Evolutionary conservation across 495 filamentous ascomycete species (phyloP).

Genomic region (Penicillium goetzii): DNA sequence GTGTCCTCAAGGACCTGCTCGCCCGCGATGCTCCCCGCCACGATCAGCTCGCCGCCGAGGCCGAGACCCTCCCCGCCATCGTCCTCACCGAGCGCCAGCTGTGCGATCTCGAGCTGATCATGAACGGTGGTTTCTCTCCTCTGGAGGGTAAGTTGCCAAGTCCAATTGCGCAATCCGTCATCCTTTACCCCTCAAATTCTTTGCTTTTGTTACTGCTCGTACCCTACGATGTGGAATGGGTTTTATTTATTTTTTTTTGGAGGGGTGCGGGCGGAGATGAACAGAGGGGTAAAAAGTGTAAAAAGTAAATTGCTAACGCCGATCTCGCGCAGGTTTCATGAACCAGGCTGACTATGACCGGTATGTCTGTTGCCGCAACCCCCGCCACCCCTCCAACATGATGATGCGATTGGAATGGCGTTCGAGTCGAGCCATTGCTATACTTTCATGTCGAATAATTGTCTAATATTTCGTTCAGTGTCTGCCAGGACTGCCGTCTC

Average conservation of each 20-base stretch:
- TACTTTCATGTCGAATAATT: neutral
- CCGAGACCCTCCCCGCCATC: slow-evolving; percentile 84
- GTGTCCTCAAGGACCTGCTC: slow-evolving; percentile 94
- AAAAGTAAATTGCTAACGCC: slow-evolving; percentile 31
- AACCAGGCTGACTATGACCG: slow-evolving; percentile 93
- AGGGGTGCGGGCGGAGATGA: slow-evolving; percentile 16
- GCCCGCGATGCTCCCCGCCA: slow-evolving; percentile 85
- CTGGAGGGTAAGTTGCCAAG: slow-evolving; percentile 75
- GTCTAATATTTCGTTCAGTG: slow-evolving; percentile 54
- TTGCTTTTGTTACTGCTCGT: neutral
- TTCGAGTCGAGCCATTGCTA: slow-evolving; percentile 13
- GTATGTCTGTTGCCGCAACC: slow-evolving; percentile 52
- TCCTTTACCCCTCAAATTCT: neutral
- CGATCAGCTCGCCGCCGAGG: slow-evolving; percentile 75
- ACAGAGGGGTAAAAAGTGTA: slow-evolving; percentile 25
- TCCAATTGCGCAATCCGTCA: slow-evolving; percentile 2
- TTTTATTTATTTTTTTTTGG: neutral
- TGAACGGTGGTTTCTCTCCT: slow-evolving; percentile 96
- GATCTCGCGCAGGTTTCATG: slow-evolving; percentile 77
- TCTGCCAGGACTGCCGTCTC: slow-evolving; percentile 83
- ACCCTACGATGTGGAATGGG: neutral
- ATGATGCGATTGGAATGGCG: slow-evolving; percentile 21
- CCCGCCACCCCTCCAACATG: neutral
- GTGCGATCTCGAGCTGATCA: slow-evolving; percentile 93
- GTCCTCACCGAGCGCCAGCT: slow-evolving; percentile 89